Evolutionary conservation across 768 basidiomycete species (phyloP).

Genomic region (Pholiota molesta): DNA sequence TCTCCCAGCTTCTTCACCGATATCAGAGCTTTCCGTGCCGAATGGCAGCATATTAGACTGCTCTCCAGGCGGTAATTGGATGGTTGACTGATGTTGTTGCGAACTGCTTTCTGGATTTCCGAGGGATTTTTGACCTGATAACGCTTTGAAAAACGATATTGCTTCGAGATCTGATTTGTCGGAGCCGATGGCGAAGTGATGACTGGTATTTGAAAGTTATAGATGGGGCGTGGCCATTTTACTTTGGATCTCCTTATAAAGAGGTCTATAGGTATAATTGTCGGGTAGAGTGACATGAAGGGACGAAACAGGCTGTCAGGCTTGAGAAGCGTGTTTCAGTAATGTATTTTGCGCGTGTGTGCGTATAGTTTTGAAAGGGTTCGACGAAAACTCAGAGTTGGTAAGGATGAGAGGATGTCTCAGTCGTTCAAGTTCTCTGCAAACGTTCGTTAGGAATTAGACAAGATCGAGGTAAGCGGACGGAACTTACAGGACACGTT

Average conservation of each 20-base stretch:
- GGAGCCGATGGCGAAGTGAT: neutral
- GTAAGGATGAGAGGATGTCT: conserved; percentile 72
- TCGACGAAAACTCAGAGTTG: conserved; percentile 63
- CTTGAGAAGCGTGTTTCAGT: conserved; percentile 46
- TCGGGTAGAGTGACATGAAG: neutral
- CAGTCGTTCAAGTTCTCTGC: conserved; percentile 66
- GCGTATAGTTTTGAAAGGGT: conserved; percentile 79
- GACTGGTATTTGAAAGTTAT: neutral
- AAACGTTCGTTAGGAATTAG: neutral
- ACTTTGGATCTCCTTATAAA: neutral
- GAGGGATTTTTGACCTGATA: neutral
- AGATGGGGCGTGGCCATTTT: neutral
- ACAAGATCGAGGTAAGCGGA: neutral
- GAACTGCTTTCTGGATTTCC: too few relatives aligned
- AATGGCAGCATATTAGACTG: too few relatives aligned
- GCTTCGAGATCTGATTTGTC: neutral
- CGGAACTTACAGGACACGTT: conserved; percentile 62
- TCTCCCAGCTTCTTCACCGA: neutral
- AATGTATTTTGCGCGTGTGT: conserved; percentile 81
- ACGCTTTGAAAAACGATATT: neutral
- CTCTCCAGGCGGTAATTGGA: neutral
- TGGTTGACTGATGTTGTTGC: neutral
- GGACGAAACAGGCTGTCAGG: conserved; percentile 1
- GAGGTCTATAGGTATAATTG: neutral
- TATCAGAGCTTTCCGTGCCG: neutral